Base-by-base conservation (phyloP, 164 flowering plant genomes). In the Saururus chinensis region DNA sequence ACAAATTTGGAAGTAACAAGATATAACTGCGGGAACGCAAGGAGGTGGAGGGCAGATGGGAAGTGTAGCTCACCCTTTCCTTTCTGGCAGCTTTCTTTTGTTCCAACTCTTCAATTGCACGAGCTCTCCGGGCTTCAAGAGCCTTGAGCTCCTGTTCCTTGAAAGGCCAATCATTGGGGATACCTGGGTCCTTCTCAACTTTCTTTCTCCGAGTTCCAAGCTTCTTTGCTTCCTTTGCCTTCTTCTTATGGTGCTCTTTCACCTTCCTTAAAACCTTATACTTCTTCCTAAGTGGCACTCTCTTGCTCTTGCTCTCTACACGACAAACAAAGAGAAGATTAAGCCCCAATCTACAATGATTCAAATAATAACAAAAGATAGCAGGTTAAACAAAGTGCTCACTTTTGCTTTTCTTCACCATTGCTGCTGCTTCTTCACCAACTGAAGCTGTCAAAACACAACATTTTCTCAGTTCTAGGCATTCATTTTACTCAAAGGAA, bases 131-230 rank as follows among this genome's bases (percentile, higher is more conserved):
- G 55, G 69, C 87, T 74, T 95, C 97, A 5, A 95, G 88, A 22
- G 91, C 88, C 75, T 84, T 88, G 63, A 95, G 92, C 81, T 95
- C 96, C 68, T 90, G 88, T 59, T 93, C 99, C 86, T 87, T 88
- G 67, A 91, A 88, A 11, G 97, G 97, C 96, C 97, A 91, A 25
- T 90, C 96, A 70, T 91, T 91, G 49, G 96, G 95, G 61, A 91
- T 91, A 19, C 97, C 99, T 0, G 96, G 97, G 63, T 88, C 97
- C 77, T 95, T 95, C 81, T 93, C 97, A 14, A 82, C 87, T 77
- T 81, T 87, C 7, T 53, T 62, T 70, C 72, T 83, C 16, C 66
- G 60, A 7, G 71, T 8, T 0, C 83, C 86, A 17, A 78, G 78
- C 76, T 89, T 95, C 81, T 91, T 95, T 0, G 96, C 99, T 53